Conservation (phyloP, 805 yeast species). For the Yamadazyma philogaea region DNA sequence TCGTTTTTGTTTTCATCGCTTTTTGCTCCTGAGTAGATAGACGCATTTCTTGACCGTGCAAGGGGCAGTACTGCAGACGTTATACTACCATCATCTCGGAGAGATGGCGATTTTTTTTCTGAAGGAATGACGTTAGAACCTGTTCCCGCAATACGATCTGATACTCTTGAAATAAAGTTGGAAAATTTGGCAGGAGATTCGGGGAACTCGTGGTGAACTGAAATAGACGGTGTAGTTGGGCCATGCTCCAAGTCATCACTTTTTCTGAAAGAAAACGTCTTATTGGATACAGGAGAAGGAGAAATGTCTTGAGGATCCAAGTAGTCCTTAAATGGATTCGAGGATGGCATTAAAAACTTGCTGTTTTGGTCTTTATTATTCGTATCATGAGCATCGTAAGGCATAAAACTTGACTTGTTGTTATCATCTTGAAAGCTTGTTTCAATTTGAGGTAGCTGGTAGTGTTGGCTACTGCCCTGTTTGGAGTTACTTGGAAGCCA, state of each 20-base stretch:
- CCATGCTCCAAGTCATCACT: conserved; percentile 21
- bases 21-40: conserved; percentile 1
- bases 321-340: conserved; percentile 7
- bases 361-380: background rate
- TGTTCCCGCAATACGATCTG: conserved; percentile 37
- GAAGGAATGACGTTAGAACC: conserved; percentile 13
- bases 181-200: conserved; percentile 24
- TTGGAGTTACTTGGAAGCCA: conserved; percentile 27
- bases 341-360: background rate
- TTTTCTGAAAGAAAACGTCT: background rate
- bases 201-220: conserved; percentile 11
- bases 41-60: conserved; percentile 3
- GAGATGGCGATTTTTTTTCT: conserved; percentile 3
- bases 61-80: background rate
- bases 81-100: conserved; percentile 2
- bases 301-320: conserved; percentile 6
- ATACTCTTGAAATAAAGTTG: conserved; percentile 25
- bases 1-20: background rate
- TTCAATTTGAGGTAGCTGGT: background rate
- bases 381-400: background rate
- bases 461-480: background rate
- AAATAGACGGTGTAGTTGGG: conserved; percentile 10
- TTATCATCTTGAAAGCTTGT: background rate
- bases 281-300: conserved; percentile 10
- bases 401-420: background rate